Evolutionary conservation across 2,329 filamentous ascomycete genomes (phyloP).

Genomic region (Colletotrichum liriopes): DNA sequence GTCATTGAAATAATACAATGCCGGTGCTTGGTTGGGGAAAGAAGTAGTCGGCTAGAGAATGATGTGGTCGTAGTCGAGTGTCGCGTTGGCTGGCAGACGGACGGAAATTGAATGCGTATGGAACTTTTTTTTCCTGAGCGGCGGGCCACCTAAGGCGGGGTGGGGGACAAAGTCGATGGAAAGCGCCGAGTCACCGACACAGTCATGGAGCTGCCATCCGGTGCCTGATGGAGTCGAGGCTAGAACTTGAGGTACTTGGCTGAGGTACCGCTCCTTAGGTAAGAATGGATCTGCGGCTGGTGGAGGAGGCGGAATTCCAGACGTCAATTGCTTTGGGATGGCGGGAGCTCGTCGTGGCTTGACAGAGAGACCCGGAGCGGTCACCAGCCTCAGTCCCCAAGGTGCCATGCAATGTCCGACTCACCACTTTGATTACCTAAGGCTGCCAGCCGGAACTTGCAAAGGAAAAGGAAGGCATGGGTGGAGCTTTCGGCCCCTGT

Average conservation of each 20-base stretch:
- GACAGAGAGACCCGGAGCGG: neutral
- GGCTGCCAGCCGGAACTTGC: neutral
- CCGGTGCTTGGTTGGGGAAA: constrained; percentile 17
- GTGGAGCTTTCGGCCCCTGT: constrained; percentile 24
- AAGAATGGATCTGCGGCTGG: constrained; percentile 19
- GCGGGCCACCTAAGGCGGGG: constrained; percentile 41
- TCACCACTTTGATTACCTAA: constrained; percentile 33
- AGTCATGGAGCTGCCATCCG: constrained; percentile 33
- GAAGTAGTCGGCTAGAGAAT: constrained; percentile 17
- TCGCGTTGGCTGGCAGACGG: constrained; percentile 29
- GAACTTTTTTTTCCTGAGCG: constrained; percentile 40
- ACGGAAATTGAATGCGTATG: constrained; percentile 18
- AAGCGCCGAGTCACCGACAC: constrained; percentile 40
- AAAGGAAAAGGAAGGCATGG: neutral
- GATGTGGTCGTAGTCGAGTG: constrained; percentile 8
- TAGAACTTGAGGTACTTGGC: constrained; percentile 20
- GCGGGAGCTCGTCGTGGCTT: constrained; percentile 19
- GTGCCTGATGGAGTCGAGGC: constrained; percentile 30
- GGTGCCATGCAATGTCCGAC: neutral
- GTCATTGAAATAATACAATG: constrained; percentile 67
- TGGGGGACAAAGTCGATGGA: constrained; percentile 39
- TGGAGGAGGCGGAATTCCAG: neutral
- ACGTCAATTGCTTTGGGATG: constrained; percentile 17
- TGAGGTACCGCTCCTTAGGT: constrained; percentile 14
- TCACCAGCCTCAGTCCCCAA: constrained; percentile 9